Conservation (phyloP, 257 asterid species). For the Solanum dulcamara region DNA sequence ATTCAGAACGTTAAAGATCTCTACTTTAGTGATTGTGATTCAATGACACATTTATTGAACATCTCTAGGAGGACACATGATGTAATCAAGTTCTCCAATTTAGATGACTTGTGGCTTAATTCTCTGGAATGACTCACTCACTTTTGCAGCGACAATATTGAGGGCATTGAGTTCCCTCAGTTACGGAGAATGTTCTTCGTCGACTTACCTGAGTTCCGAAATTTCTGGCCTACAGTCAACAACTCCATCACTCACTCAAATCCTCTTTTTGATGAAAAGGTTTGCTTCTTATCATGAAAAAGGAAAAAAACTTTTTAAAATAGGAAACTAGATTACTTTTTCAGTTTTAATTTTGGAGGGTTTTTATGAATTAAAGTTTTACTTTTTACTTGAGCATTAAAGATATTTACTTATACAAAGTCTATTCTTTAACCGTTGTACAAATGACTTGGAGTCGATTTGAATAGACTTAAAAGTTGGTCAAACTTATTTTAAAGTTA, state of each 20-base stretch:
- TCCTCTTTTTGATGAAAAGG: neutral
- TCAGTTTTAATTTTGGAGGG: too few relatives aligned
- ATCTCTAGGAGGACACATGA: neutral
- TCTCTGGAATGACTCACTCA: neutral
- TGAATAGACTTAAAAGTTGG: too few relatives aligned
- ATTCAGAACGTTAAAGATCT: neutral
- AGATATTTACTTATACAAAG: too few relatives aligned
- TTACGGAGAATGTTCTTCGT: fast-evolving
- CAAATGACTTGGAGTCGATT: too few relatives aligned
- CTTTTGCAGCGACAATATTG: neutral
- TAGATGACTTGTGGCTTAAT: fast-evolving
- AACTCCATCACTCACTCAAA: neutral
- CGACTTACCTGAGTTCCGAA: neutral
- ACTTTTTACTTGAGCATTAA: too few relatives aligned
- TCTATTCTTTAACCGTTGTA: too few relatives aligned
- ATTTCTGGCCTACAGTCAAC: neutral
- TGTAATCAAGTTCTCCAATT: neutral
- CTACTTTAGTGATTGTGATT: fast-evolving
- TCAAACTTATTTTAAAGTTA: too few relatives aligned
- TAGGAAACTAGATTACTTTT: too few relatives aligned
- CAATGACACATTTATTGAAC: neutral
- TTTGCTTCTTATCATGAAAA: neutral
- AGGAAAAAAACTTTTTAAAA: too few relatives aligned
- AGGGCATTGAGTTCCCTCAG: neutral
- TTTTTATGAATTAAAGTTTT: too few relatives aligned